These are phyloP conservation scores for Saturnispora sanitii DNA, from an alignment of 805 yeast genomes.

Conservation along the genomic window DNA sequence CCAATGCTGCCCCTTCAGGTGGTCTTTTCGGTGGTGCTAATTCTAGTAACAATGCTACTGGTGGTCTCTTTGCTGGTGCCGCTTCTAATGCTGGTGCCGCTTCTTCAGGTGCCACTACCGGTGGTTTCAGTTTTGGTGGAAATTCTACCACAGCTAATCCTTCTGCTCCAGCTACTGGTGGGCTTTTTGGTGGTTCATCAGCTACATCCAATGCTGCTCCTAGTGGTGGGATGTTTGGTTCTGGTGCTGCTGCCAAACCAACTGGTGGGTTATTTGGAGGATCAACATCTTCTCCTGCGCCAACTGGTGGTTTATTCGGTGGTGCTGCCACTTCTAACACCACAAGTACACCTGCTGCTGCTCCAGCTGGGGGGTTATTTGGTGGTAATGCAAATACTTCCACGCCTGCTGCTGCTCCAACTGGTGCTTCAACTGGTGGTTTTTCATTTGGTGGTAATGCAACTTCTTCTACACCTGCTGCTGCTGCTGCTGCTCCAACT, in stretches of 20 bases:
- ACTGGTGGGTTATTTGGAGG: conserved; percentile 1
- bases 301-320: conserved; percentile 15
- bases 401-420: conserved; percentile 4
- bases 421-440: conserved; percentile 3
- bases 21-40: neutral
- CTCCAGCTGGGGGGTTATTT: conserved; percentile 4
- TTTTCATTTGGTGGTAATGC: conserved; percentile 5
- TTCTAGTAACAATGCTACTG: conserved; percentile 3
- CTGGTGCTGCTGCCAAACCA: conserved; percentile 3
- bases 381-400: too few relatives aligned
- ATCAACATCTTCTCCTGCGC: conserved; percentile 8
- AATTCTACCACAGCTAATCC: conserved; percentile 1
- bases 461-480: conserved; percentile 8
- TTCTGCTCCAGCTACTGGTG: conserved; percentile 4
- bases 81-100: neutral
- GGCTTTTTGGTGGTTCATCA: conserved; percentile 5
- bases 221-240: conserved; percentile 6
- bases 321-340: conserved; percentile 15
- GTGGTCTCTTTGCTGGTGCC: conserved; percentile 6
- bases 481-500: conserved; percentile 5
- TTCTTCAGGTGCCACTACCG: neutral
- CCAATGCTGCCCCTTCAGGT: neutral
- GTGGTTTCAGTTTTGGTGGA: conserved; percentile 1
- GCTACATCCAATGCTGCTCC: conserved; percentile 1
- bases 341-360: conserved; percentile 1